Conservation (phyloP, 2,329 filamentous ascomycete genomes). For the Xylaria sp. region DNA sequence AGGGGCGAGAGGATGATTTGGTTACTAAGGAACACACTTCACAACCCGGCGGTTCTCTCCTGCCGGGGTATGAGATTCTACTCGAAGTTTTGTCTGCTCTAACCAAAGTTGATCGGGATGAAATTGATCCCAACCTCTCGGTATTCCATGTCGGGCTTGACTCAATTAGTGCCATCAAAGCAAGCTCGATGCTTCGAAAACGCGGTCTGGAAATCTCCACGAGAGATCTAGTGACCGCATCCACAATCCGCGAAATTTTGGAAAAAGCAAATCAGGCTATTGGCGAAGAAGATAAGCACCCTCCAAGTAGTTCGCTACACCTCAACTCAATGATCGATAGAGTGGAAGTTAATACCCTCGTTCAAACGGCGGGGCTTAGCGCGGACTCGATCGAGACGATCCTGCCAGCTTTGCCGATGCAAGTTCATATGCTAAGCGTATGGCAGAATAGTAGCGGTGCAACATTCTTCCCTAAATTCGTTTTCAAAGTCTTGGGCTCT, state of each 20-base stretch:
- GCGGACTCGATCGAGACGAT: constrained; percentile 57
- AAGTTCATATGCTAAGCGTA: constrained; percentile 78
- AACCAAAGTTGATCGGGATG: constrained; percentile 61
- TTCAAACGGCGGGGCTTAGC: constrained; percentile 49
- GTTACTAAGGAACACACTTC: background rate
- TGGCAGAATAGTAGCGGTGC: constrained; percentile 72
- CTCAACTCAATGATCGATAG: constrained; percentile 40
- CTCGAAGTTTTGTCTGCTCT: constrained; percentile 59
- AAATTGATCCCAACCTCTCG: constrained; percentile 66
- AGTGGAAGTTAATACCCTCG: constrained; percentile 47
- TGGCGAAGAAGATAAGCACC: background rate
- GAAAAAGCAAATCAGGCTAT: constrained; percentile 32
- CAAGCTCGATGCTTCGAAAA: constrained; percentile 72
- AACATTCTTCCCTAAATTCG: constrained; percentile 77
- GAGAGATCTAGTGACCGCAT: constrained; percentile 71
- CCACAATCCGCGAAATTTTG: constrained; percentile 69
- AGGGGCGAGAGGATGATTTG: background rate
- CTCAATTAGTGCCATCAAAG: constrained; percentile 90
- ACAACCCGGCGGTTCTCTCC: background rate
- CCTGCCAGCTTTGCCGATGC: constrained; percentile 76
- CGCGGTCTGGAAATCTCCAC: constrained; percentile 67
- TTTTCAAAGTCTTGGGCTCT: constrained; percentile 56
- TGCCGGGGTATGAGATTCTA: constrained; percentile 38
- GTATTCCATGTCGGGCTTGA: constrained; percentile 88
- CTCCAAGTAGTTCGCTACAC: background rate